Percentiles rank a stretch among this genome's conserved stretches.
phyloP scores from a whole-genome alignment of 352 stramenopile species.

The Phytophthora uliginosa region DNA sequence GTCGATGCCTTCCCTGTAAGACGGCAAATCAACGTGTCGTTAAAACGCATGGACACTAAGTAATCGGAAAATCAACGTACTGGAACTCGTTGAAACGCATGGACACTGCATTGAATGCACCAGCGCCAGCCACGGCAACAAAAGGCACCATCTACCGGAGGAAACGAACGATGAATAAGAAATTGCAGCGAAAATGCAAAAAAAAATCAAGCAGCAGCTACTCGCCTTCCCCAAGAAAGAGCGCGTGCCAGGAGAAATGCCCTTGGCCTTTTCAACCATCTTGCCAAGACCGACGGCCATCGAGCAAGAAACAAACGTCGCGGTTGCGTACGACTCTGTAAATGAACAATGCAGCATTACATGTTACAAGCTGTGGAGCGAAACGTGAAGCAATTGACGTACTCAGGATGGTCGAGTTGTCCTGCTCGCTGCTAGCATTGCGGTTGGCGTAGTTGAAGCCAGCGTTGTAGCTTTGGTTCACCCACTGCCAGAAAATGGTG shows the following conservation, averaged over 20 bases:
- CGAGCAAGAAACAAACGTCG: slow-evolving; percentile 81
- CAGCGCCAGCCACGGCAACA: slow-evolving; percentile 82
- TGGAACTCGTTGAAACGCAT: slow-evolving; percentile 91
- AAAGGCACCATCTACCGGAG: slow-evolving; percentile 86
- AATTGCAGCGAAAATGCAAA: neutral
- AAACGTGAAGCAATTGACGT: slow-evolving; percentile 23
- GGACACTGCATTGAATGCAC: slow-evolving; percentile 89
- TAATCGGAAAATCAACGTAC: slow-evolving; percentile 45
- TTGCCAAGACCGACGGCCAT: slow-evolving; percentile 83
- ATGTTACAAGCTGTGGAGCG: slow-evolving; percentile 1
- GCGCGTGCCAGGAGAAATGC: slow-evolving; percentile 70
- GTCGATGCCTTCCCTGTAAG: slow-evolving; percentile 80
- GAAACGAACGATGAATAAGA: neutral
- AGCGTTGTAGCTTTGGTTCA: slow-evolving; percentile 92
- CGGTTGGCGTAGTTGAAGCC: slow-evolving; percentile 93
- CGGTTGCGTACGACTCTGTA: slow-evolving; percentile 82
- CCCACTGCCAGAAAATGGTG: slow-evolving; percentile 92
- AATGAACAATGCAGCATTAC: slow-evolving; percentile 1
- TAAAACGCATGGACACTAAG: slow-evolving; percentile 87
- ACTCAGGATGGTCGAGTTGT: slow-evolving; percentile 83
- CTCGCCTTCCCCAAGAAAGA: slow-evolving; percentile 73
- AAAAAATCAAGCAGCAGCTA: neutral
- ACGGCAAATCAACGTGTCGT: slow-evolving; percentile 42
- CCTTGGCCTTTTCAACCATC: slow-evolving; percentile 79
- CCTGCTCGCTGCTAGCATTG: slow-evolving; percentile 85